Evolutionary conservation across 1,284 basidiomycete species (phyloP).

Genomic region (Cryptococcus sp.): DNA sequence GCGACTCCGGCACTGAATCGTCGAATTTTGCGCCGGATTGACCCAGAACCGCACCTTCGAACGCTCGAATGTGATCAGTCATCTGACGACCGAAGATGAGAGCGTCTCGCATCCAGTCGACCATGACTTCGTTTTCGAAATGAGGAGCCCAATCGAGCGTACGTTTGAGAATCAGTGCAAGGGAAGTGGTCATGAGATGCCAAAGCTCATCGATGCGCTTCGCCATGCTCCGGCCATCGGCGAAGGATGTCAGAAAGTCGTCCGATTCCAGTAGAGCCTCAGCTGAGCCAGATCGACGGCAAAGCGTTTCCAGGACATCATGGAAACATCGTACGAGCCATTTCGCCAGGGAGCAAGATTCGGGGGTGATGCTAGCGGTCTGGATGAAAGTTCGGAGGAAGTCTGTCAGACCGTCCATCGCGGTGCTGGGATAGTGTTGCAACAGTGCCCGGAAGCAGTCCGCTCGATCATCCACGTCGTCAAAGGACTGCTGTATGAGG

Average conservation of each 20-base stretch:
- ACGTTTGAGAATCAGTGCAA: slow-evolving; percentile 77
- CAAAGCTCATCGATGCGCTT: slow-evolving; percentile 71
- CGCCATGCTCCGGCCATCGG: slow-evolving; percentile 48
- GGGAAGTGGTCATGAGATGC: slow-evolving; percentile 75
- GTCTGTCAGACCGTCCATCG: slow-evolving; percentile 68
- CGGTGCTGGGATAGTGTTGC: slow-evolving; percentile 62
- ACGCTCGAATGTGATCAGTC: slow-evolving; percentile 72
- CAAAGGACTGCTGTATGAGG: slow-evolving; percentile 75
- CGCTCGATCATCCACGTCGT: slow-evolving; percentile 79
- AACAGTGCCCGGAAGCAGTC: slow-evolving; percentile 82
- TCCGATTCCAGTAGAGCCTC: slow-evolving; percentile 43
- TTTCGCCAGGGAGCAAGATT: slow-evolving; percentile 81
- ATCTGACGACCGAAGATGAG: slow-evolving; percentile 85
- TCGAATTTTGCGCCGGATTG: slow-evolving; percentile 18
- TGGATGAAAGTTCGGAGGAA: slow-evolving; percentile 68
- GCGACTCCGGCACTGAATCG: slow-evolving; percentile 34
- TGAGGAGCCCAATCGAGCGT: slow-evolving; percentile 78
- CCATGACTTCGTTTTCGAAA: slow-evolving; percentile 80
- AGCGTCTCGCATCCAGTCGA: slow-evolving; percentile 95
- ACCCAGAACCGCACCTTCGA: slow-evolving; percentile 67
- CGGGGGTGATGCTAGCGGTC: slow-evolving; percentile 67
- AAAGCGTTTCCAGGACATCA: slow-evolving; percentile 84
- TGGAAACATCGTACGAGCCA: slow-evolving; percentile 86
- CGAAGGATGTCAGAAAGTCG: slow-evolving; percentile 55
- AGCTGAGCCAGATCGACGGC: slow-evolving; percentile 61